Conservation (phyloP, 176 grass and related monocot genomes). For the Paspalum vaginatum region DNA sequence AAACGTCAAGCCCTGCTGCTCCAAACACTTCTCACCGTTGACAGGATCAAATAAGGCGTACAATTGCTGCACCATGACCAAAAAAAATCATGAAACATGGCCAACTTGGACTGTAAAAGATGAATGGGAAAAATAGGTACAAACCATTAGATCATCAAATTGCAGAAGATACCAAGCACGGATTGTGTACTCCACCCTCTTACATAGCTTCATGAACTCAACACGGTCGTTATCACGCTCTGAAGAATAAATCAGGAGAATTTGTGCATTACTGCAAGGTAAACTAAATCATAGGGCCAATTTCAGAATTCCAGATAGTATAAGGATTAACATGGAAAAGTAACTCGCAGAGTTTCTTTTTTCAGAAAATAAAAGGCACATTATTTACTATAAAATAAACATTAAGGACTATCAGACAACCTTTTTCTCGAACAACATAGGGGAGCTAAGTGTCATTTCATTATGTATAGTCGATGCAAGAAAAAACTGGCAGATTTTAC, state of each 20-base stretch:
- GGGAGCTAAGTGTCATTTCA: neutral
- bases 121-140: conserved; percentile 8
- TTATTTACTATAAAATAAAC: neutral
- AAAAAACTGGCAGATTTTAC: neutral
- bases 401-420: neutral
- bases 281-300: conserved; percentile 6
- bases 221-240: conserved; percentile 60
- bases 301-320: neutral
- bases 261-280: neutral
- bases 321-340: neutral
- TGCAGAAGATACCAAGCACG: conserved; percentile 94
- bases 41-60: conserved; percentile 85
- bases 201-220: conserved; percentile 74
- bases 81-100: conserved; percentile 21
- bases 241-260: conserved; percentile 30
- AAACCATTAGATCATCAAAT: conserved; percentile 84
- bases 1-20: conserved; percentile 65
- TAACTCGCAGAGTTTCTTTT: neutral
- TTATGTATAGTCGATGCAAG: neutral
- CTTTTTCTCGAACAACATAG: neutral
- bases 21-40: conserved; percentile 65
- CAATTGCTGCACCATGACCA: conserved; percentile 67
- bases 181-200: conserved; percentile 80
- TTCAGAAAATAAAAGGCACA: neutral
- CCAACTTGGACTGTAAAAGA: neutral